These are phyloP conservation scores for Tricladium varicosporioides DNA, from an alignment of 2,329 filamentous ascomycete species.

Conservation along the genomic window DNA sequence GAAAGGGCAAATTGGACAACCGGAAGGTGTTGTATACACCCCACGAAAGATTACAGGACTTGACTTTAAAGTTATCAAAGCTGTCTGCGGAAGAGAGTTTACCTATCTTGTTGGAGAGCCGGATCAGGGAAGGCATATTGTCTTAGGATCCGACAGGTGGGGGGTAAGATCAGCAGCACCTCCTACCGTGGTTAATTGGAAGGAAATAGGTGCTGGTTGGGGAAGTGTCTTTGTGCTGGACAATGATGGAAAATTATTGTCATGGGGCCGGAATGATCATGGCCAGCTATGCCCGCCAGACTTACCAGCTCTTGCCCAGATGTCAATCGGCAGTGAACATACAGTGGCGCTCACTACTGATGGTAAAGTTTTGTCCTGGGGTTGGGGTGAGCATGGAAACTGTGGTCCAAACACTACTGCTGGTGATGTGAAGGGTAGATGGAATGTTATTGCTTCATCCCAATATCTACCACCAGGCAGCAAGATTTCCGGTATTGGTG, in stretches of 20 bases:
- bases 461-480: conserved; percentile 50
- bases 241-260: conserved; percentile 56
- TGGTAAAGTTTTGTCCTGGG: conserved; percentile 77
- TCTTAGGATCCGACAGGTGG: conserved; percentile 79
- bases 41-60: conserved; percentile 61
- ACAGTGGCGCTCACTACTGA: conserved; percentile 66
- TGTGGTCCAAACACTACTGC: conserved; percentile 69
- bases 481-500: conserved; percentile 62
- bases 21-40: conserved; percentile 49
- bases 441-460: conserved; percentile 63
- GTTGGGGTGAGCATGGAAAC: conserved; percentile 98
- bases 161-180: conserved; percentile 60
- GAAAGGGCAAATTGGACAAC: conserved; percentile 77
- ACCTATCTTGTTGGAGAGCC: conserved; percentile 66
- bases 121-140: conserved; percentile 54
- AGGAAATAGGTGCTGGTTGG: conserved; percentile 76
- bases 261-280: conserved; percentile 84
- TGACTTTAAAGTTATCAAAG: conserved; percentile 62
- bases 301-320: conserved; percentile 55
- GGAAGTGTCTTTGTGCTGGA: conserved; percentile 72
- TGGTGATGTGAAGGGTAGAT: conserved; percentile 67
- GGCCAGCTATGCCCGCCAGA: conserved; percentile 70
- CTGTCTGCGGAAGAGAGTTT: conserved; percentile 81
- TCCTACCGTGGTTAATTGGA: conserved; percentile 53
- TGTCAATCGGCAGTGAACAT: conserved; percentile 91